A percentile compares a stretch with the other conserved stretches of the same genome.
phyloP scores from a whole-genome alignment of 352 stramenopile species.

The Phytophthora kernoviae region DNA sequence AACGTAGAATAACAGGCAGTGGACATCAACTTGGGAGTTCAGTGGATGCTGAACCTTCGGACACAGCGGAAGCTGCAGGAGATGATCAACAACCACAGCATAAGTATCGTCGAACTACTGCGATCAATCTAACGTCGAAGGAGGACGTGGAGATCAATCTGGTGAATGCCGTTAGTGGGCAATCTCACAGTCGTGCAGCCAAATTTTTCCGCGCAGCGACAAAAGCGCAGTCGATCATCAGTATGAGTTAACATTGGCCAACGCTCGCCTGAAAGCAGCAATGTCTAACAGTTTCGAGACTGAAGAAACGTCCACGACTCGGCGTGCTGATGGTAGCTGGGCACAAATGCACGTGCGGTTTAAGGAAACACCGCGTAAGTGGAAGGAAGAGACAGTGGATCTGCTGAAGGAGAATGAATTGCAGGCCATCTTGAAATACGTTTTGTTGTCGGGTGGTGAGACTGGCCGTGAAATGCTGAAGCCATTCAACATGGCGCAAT shows the following conservation, averaged over 20 bases:
- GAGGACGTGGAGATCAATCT: constrained; percentile 75
- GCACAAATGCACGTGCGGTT: constrained; percentile 76
- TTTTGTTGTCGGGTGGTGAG: constrained; percentile 78
- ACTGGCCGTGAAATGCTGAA: constrained; percentile 89
- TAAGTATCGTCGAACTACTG: constrained; percentile 59
- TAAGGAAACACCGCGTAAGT: constrained; percentile 81
- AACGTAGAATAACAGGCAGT: constrained; percentile 49
- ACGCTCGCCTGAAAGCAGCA: constrained; percentile 71
- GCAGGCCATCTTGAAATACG: constrained; percentile 81
- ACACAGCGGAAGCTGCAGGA: not conserved
- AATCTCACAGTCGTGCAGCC: constrained; percentile 51
- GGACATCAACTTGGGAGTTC: constrained; percentile 64
- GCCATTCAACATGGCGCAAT: constrained; percentile 90
- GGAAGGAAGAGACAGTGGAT: constrained; percentile 77
- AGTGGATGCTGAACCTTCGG: constrained; percentile 30
- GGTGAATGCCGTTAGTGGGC: constrained; percentile 65
- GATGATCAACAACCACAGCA: constrained; percentile 30
- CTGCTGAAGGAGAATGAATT: constrained; percentile 72
- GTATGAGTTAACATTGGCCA: constrained; percentile 79
- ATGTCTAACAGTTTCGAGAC: constrained; percentile 69
- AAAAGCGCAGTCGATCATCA: constrained; percentile 81
- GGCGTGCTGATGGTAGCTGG: constrained; percentile 23
- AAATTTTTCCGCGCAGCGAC: constrained; percentile 87
- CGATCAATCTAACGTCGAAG: constrained; percentile 75
- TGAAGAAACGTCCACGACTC: constrained; percentile 32